These are phyloP conservation scores for Chaetomium tenue DNA, from an alignment of 495 filamentous ascomycete genomes.

Conservation along the genomic window DNA sequence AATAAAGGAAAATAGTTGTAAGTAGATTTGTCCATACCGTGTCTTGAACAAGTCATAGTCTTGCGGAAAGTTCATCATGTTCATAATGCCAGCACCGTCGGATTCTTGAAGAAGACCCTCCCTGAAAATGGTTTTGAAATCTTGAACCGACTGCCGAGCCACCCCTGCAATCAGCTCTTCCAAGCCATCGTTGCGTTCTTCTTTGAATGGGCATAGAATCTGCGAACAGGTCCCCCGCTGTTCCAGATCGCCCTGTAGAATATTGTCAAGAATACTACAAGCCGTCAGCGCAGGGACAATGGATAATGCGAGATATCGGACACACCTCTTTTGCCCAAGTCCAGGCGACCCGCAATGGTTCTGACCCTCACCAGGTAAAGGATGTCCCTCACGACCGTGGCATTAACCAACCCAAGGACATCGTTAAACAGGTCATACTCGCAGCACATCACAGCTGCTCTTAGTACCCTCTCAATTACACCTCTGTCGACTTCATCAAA, in stretches of 20 bases:
- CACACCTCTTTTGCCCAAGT: constrained; percentile 16
- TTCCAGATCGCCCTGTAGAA: background rate
- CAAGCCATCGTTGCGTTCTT: background rate
- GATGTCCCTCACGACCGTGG: too few species aligned
- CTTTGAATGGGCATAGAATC: background rate
- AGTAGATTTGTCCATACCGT: background rate
- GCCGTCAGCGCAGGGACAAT: background rate
- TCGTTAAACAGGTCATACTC: constrained; percentile 25
- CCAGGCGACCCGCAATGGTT: constrained; percentile 7
- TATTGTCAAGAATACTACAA: background rate
- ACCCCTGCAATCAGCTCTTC: background rate
- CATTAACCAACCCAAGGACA: constrained; percentile 13
- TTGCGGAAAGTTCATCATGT: background rate
- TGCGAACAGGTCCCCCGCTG: background rate
- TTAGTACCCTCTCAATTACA: constrained; percentile 8
- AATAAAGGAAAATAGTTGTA: background rate
- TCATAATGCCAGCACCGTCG: background rate
- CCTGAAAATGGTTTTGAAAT: background rate
- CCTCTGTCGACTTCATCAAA: too few species aligned
- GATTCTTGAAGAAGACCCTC: background rate
- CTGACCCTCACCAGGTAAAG: too few species aligned
- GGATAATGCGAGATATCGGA: background rate
- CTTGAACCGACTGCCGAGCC: background rate
- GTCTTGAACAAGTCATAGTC: constrained; percentile 3
- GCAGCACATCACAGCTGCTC: background rate